Conservation (phyloP, 352 stramenopile genomes). For the Phytophthora lateralis region DNA sequence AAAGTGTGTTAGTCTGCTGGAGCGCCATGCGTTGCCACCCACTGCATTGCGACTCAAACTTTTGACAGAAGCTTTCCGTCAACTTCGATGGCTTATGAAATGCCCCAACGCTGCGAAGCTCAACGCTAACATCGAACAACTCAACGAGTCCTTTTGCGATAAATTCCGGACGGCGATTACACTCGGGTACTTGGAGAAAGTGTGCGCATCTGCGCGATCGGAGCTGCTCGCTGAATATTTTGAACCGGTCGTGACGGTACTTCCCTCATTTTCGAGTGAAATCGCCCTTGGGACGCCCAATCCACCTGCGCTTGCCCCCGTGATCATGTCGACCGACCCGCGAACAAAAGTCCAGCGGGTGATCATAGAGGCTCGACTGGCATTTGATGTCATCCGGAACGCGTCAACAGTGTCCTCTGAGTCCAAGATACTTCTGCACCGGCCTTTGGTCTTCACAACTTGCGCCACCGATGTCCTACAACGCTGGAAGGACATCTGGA, state of each 20-base stretch:
- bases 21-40: constrained; percentile 49
- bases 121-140: constrained; percentile 66
- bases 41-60: constrained; percentile 48
- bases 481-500: constrained; percentile 61
- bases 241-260: constrained; percentile 43
- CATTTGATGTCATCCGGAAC: constrained; percentile 66
- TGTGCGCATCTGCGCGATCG: constrained; percentile 40
- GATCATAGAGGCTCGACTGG: constrained; percentile 50
- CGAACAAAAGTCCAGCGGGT: constrained; percentile 51
- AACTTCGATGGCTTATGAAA: constrained; percentile 70
- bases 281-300: constrained; percentile 14
- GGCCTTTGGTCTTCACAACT: constrained; percentile 51
- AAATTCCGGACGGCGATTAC: constrained; percentile 70
- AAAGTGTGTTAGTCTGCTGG: constrained; percentile 52
- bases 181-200: constrained; percentile 56
- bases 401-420: constrained; percentile 75
- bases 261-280: constrained; percentile 47
- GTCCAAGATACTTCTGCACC: constrained; percentile 65
- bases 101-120: constrained; percentile 66
- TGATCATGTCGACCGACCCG: constrained; percentile 9
- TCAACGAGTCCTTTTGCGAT: constrained; percentile 69
- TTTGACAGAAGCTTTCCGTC: constrained; percentile 67
- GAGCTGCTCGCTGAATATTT: constrained; percentile 72
- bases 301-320: neutral
- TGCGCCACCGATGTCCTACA: constrained; percentile 52